Base-by-base conservation (phyloP, 495 filamentous ascomycete genomes). In the Sordaria brevicollis region DNA sequence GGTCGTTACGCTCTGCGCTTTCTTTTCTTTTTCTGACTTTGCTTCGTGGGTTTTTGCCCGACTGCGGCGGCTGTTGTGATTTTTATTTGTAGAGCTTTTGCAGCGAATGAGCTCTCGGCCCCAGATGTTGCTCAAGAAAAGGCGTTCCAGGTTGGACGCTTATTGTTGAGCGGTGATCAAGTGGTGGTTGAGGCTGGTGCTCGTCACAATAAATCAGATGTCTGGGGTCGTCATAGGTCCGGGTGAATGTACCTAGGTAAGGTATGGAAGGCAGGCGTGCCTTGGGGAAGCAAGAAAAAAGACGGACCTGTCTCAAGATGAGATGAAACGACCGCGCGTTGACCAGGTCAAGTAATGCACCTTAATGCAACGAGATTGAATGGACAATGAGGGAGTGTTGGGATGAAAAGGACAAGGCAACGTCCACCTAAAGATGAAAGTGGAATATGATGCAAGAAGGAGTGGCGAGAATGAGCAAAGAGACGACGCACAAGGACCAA, bases 391-490 rank as follows among this genome's bases (percentile, higher is more conserved):
- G 49, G 21, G 21, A 31, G 25, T 62, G 13, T 31, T 31, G 49
- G 49, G 49, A 17, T 62, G 49, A 13, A 62, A 62, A 62, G 49
- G 33, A 62, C 49, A 62, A 62, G 49, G 49, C 49, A 62, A 31
- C 49, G 49, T 33, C 25, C 25, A 29, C 49, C 49, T 31, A 62
- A 62, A 62, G 5, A 11, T 62, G 11, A 62, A 57, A 17, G 49
- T 62, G 5, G 25, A 62, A 62, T 17, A 17, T 62, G 49, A 62
- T 62, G 49, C 49, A 62, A 31, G 25, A 69, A 57, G 69, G 29
- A 57, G 72, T 71, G 75, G 74, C 73, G 71, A 73, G 70, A 72
- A 68, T 34, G 73, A 71, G 71, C 74, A 74, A 71, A 69, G 73
- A 62, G 25, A 72, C 69, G 71, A 70, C 68, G 69, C 67, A 68